These are phyloP conservation scores for Crithidia fasciculata DNA, from an alignment of 208 protist genomes.

Conservation along the genomic window DNA sequence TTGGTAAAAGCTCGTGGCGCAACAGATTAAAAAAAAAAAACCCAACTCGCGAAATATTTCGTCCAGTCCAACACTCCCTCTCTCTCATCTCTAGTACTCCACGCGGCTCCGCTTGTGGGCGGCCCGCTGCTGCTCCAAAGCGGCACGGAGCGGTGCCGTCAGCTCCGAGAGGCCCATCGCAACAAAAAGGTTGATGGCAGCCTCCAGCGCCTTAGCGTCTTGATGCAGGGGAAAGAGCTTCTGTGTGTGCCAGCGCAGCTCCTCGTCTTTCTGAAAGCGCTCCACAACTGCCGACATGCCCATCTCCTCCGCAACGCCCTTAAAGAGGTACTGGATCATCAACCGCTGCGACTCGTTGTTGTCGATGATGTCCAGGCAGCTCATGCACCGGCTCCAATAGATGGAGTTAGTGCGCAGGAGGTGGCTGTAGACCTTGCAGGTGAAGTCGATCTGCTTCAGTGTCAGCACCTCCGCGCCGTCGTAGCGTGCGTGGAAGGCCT, in stretches of 20 bases:
- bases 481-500: constrained; percentile 93
- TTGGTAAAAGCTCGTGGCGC: background rate
- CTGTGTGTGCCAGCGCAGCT: constrained; percentile 50
- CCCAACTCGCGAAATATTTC: background rate
- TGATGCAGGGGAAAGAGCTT: constrained; percentile 65
- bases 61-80: no score
- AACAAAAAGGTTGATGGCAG: constrained; percentile 71
- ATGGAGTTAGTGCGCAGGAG: constrained; percentile 95
- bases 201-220: constrained; percentile 44
- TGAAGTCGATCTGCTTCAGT: constrained; percentile 97
- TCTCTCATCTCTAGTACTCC: constrained; percentile 1
- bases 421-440: constrained; percentile 97
- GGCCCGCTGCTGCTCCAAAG: constrained; percentile 49
- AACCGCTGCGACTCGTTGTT: constrained; percentile 82
- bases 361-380: constrained; percentile 69
- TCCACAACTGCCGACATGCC: constrained; percentile 48
- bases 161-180: constrained; percentile 76
- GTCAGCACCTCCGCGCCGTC: constrained; percentile 92
- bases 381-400: constrained; percentile 89
- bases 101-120: constrained; percentile 45
- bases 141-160: constrained; percentile 43
- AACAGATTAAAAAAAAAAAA: background rate
- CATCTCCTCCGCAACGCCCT: constrained; percentile 72
- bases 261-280: constrained; percentile 55
- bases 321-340: constrained; percentile 81